phyloP scores from a whole-genome alignment of 768 basidiomycete genomes.

The Austroboletus festivus region DNA sequence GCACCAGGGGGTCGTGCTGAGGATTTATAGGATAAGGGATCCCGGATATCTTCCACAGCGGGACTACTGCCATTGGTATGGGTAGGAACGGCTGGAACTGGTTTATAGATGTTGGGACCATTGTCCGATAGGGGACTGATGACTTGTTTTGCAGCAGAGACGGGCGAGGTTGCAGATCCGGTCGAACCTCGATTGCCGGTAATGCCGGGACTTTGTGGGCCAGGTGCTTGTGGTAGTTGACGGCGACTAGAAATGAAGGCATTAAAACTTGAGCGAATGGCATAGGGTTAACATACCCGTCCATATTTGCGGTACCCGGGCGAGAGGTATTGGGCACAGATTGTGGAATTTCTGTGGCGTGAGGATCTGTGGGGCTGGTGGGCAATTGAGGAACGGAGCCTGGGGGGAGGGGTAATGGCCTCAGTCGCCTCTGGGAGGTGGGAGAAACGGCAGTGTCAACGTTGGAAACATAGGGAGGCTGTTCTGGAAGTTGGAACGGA shows the following conservation, averaged over 20 bases:
- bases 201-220: constrained; percentile 12
- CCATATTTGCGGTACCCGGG: constrained; percentile 23
- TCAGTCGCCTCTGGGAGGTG: constrained; percentile 25
- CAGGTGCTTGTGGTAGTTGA: constrained; percentile 29
- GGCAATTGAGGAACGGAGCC: constrained; percentile 12
- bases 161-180: constrained; percentile 20
- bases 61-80: constrained; percentile 9
- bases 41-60: constrained; percentile 20
- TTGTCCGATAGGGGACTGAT: constrained; percentile 16
- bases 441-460: constrained; percentile 28
- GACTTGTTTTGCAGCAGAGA: constrained; percentile 14
- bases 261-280: neutral
- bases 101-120: constrained; percentile 27
- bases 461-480: constrained; percentile 13
- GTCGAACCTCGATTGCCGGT: constrained; percentile 18
- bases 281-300: constrained; percentile 17
- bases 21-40: constrained; percentile 16
- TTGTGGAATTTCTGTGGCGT: constrained; percentile 13
- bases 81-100: constrained; percentile 28
- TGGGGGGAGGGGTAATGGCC: constrained; percentile 30
- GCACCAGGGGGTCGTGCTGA: constrained; percentile 31
- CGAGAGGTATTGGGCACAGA: constrained; percentile 15
- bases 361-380: constrained; percentile 17
- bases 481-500: constrained; percentile 5
- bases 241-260: constrained; percentile 21